phyloP scores from a whole-genome alignment of 73 alveolate species.

The Tetrahymena elliotti region DNA sequence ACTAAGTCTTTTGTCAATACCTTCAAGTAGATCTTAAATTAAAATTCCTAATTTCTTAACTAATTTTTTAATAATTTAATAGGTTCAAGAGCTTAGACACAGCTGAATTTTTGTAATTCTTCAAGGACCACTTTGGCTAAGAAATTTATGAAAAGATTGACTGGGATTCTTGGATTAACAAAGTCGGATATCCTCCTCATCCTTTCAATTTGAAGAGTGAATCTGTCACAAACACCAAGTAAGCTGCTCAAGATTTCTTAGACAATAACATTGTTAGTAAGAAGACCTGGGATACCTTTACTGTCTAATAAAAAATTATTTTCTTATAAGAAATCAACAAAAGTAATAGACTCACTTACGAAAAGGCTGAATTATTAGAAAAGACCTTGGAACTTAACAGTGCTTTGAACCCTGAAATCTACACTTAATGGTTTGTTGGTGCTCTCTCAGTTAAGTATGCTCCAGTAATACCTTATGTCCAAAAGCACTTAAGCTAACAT shows the following conservation, averaged over 20 bases:
- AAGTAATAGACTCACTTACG: background rate
- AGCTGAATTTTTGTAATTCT: background rate
- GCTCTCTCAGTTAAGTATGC: background rate
- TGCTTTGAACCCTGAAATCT: background rate
- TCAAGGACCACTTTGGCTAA: background rate
- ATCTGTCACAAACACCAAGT: background rate
- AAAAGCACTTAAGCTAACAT: background rate
- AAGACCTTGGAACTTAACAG: background rate
- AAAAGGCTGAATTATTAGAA: background rate
- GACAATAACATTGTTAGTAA: background rate
- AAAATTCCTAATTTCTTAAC: conserved; percentile 27
- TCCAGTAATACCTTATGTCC: background rate
- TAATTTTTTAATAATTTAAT: conserved; percentile 9
- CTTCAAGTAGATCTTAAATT: conserved; percentile 8
- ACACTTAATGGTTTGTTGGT: background rate
- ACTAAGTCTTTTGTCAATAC: conserved; percentile 55
- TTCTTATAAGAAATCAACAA: background rate
- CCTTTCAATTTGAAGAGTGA: conserved; percentile 40
- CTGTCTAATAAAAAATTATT: background rate
- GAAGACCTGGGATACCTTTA: background rate
- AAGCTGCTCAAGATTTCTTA: background rate
- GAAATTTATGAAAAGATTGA: conserved; percentile 48
- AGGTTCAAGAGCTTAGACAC: conserved; percentile 19
- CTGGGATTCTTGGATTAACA: conserved; percentile 78
- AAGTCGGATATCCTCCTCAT: conserved; percentile 66